Evolutionary conservation across 306 rosid genomes (phyloP), one percentile per base, ranked within the genome.

Genomic region (Glycine latifolia): DNA sequence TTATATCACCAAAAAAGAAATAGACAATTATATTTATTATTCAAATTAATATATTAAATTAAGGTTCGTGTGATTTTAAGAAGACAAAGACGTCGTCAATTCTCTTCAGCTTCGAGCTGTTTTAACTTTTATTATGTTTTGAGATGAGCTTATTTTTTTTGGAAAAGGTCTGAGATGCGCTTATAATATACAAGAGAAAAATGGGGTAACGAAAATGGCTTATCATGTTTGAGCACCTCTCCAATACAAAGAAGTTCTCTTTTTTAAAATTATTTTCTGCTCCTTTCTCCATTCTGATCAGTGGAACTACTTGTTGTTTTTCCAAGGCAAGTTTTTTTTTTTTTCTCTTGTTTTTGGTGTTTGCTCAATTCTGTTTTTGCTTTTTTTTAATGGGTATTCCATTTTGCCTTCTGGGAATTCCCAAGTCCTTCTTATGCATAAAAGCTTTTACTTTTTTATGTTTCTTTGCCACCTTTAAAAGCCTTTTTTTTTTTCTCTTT

Each of bases 301-400:
- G 9, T 44, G 63, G 72, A 35, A 79, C 55, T 60, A 79, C 73
- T 63, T 71, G 73, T 60, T 76, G 80, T 79, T 73, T 74, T 80
- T 82, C 68, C 60, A 47, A 84, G 91, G 92, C 60, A 73, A 85
- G 87, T 81, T 0, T 67, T 53, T 74, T 26, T n/a, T 61, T 68
- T 59, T 60, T 67, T 81, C 67, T 78, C 61, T 54, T 31, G 71
- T 77, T 53, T 10, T 78, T 15, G 8, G 41, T 26, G 67, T 58
- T 78, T 50, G 61, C 76, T 74, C 69, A 43, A 35, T 61, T 78
- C 48, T 71, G 15, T 70, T 39, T 50, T 68, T 26, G 35, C 37
- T 52, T 41, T 52, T 60, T 26, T 26, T 26, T 26, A 0, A 26
- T 26, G 1, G 31, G 70, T 53, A 49, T 17, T 55, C 54, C 14